A percentile compares a stretch with the other conserved stretches of the same genome.
Evolutionary conservation across 1,139 yeast species (phyloP).

Genomic region (Yamadazyma atlantica): DNA sequence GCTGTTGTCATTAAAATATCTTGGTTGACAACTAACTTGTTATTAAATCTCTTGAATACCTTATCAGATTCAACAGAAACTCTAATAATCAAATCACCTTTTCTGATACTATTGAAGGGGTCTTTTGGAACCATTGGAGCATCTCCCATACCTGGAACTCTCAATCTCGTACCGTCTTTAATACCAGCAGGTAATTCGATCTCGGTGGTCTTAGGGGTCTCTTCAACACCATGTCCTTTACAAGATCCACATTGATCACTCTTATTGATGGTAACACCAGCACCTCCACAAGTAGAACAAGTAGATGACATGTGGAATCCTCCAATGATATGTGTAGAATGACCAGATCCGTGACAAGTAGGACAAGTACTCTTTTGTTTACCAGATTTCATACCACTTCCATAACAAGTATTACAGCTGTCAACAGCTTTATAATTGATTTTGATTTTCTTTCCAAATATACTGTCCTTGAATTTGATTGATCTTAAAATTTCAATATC

Average conservation of each 20-base stretch:
- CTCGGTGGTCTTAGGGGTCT: slow-evolving; percentile 63
- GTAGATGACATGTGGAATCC: slow-evolving; percentile 98
- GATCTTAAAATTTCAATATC: slow-evolving; percentile 79
- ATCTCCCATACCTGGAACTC: slow-evolving; percentile 89
- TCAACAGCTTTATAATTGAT: slow-evolving; percentile 76
- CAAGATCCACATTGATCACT: slow-evolving; percentile 76
- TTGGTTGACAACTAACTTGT: slow-evolving; percentile 61
- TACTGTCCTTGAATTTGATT: slow-evolving; percentile 81
- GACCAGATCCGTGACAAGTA: slow-evolving; percentile 92
- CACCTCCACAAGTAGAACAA: slow-evolving; percentile 83
- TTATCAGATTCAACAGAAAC: slow-evolving; percentile 76
- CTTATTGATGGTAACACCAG: slow-evolving; percentile 74
- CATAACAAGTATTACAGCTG: slow-evolving; percentile 76
- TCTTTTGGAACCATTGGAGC: slow-evolving; percentile 74
- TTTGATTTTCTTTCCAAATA: slow-evolving; percentile 70
- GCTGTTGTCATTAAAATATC: slow-evolving; percentile 93
- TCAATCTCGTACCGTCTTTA: slow-evolving; percentile 79
- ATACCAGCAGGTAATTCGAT: slow-evolving; percentile 90
- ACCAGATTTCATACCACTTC: slow-evolving; percentile 81
- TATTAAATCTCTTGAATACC: slow-evolving; percentile 62
- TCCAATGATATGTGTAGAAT: slow-evolving; percentile 81
- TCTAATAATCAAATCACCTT: slow-evolving; percentile 87
- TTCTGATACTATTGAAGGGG: slow-evolving; percentile 58
- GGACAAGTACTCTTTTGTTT: slow-evolving; percentile 77
- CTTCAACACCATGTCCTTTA: slow-evolving; percentile 86